Base-by-base conservation (phyloP, 352 stramenopile species). In the Plasmopara muralis region DNA sequence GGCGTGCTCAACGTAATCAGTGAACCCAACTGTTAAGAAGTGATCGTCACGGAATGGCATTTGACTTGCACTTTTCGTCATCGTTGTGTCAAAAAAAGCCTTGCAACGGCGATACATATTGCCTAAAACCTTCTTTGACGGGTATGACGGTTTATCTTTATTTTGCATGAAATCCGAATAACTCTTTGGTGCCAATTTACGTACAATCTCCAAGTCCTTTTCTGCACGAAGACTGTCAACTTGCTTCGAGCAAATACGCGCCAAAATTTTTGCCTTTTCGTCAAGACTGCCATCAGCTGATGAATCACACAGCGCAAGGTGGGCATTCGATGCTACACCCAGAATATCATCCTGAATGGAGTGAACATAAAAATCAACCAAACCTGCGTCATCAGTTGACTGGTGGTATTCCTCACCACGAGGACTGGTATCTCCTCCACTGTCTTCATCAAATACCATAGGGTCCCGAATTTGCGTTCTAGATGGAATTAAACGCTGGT, bases 101-200 rank as follows among this genome's bases (percentile, higher is more conserved):
- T 76, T 73, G 39, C 71, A 81, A 15, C 77, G 72, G 0, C 81
- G 83, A 55, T 80, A 91, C 66, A 93, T 77, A 25, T 84, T 72
- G 3, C 83, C 83, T 7, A 92, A 56, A 34, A 88, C 64, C 38
- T 89, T 89, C 25, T 60, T 70, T 4, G 83, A 93, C 48, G 62
- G 64, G 44, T 92, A 90, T 14, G 56, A 73, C 0, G 62, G 57
- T 16, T 87, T 87, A 9, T 85, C 72, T 6, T 57, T 65, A 38
- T 87, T 93, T 30, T 80, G 60, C 81, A 93, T 86, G 45, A 92
- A 93, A 34, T 92, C 83, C 2, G 83, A 80, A 42, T 91, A 93
- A 28, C 64, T 66, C 15, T 68, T 72, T 6, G 77, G 73, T 10
- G 73, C 66, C 6, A 78, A 53, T 1, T 62, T 53, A n/a, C 67